These are phyloP conservation scores for Ogataea sp. DNA, from an alignment of 805 yeast species.

Conservation along the genomic window DNA sequence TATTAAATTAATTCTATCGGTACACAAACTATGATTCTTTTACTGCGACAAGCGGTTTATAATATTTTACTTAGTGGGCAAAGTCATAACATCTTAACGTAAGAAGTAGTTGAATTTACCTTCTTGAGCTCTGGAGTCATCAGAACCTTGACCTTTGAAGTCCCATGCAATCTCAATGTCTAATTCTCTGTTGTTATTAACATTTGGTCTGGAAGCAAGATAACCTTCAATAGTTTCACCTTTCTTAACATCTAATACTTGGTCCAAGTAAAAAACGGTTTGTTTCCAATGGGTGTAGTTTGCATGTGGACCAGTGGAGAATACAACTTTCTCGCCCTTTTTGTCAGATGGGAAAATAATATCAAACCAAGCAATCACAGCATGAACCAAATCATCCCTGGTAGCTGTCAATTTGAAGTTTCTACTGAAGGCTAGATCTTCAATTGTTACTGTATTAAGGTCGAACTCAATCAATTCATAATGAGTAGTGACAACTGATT, in stretches of 20 bases:
- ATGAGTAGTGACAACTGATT: slow-evolving; percentile 64
- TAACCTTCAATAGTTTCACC: slow-evolving; percentile 73
- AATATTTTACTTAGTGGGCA: too few species aligned
- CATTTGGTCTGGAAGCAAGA: slow-evolving; percentile 71
- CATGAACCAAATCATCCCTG: slow-evolving; percentile 79
- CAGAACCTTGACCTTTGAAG: slow-evolving; percentile 30
- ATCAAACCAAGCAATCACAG: slow-evolving; percentile 91
- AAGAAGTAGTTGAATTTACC: slow-evolving; percentile 64
- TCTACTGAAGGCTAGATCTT: slow-evolving; percentile 68
- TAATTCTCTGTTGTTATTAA: slow-evolving; percentile 76
- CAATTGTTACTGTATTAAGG: slow-evolving; percentile 78
- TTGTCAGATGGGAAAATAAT: slow-evolving; percentile 69
- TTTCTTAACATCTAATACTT: slow-evolving; percentile 64
- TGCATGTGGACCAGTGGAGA: slow-evolving; percentile 92
- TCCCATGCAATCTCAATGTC: slow-evolving; percentile 70
- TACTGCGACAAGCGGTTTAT: too few species aligned
- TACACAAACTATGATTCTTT: too few species aligned
- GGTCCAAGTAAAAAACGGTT: slow-evolving; percentile 83
- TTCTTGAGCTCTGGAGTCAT: slow-evolving; percentile 38
- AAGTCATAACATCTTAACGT: slow-evolving; percentile 35
- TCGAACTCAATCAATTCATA: slow-evolving; percentile 73
- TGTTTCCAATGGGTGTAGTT: slow-evolving; percentile 99
- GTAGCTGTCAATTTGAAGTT: slow-evolving; percentile 67
- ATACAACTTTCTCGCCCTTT: slow-evolving; percentile 50
- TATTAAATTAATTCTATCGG: too few species aligned